Base-by-base conservation (phyloP, 2,329 filamentous ascomycete species). In the Emergomyces orientalis region DNA sequence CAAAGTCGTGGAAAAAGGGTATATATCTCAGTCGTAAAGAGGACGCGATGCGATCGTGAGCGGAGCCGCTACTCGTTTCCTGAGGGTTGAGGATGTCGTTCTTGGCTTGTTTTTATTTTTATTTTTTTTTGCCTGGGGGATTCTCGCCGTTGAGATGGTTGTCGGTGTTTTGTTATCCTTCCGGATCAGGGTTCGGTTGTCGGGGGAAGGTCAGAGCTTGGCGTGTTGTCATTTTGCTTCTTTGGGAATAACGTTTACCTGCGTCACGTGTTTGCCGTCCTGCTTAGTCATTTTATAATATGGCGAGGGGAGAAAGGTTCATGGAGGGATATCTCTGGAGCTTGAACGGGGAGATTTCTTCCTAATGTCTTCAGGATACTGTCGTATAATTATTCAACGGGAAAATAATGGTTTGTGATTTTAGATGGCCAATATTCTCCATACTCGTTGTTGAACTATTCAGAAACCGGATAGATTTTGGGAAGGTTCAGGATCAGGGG, bases 201-300 rank as follows among this genome's bases (percentile, higher is more conserved):
- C 19, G 14, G n/a, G 60, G 51, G n/a, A 32, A 30, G 6, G 11
- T 25, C n/a, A 47, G 9, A 41, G 43, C 55, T 63, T 58, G 61
- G 57, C 45, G 34, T 63, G 47, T 63, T 63, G 49, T 47, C 41
- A 45, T 59, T 59, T 59, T 59, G 22, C 54, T 22, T 9, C n/a
- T 57, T 57, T 34, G n/a, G 54, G 34, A 57, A 39, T 57, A 57
- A 34, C 22, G 34, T 3, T 17, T 2, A 9, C 17, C 27, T 7
- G 11, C 22, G 9, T 22, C 43, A 47, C 43, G 43, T 47, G 43
- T 2, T 2, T 13, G 9, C 4, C 37, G 9, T 13, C n/a, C 1
- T 55, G 17, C 19, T 55, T 55, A 55, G 52, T 55, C 52, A 37
- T 4, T 32, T 32, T 22, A n/a, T n/a, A n/a, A n/a, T n/a, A n/a